A percentile compares a stretch with the other conserved stretches of the same genome.
phyloP scores from a whole-genome alignment of 2,329 filamentous ascomycete genomes.

The Colletotrichum salicis region DNA sequence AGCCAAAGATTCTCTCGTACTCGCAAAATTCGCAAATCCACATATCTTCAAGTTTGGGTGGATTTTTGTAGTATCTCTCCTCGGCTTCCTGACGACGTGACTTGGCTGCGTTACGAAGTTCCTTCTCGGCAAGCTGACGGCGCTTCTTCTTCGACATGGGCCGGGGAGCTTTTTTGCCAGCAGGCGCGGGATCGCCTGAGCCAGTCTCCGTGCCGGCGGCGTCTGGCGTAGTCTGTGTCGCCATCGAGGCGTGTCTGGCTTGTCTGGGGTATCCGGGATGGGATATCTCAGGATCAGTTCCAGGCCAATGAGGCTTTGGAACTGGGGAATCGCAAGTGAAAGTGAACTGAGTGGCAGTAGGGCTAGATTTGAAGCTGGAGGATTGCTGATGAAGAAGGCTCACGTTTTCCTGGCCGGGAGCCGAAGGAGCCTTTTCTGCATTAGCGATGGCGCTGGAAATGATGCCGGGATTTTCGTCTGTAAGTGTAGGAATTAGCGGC shows the following conservation, averaged over 20 bases:
- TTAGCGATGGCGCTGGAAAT: constrained; percentile 94
- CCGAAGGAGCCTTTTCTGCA: constrained; percentile 75
- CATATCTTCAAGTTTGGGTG: constrained; percentile 75
- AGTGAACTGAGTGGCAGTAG: constrained; percentile 89
- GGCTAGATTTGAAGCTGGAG: constrained; percentile 66
- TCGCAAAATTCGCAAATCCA: constrained; percentile 99
- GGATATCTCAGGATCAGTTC: constrained; percentile 51
- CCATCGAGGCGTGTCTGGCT: constrained; percentile 38
- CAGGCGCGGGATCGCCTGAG: constrained; percentile 31
- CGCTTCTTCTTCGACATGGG: constrained; percentile 68
- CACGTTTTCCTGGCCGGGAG: constrained; percentile 79
- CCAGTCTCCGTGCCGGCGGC: constrained; percentile 2
- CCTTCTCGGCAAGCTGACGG: constrained; percentile 73
- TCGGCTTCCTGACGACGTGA: constrained; percentile 82
- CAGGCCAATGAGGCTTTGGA: constrained; percentile 80
- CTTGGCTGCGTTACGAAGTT: constrained; percentile 79
- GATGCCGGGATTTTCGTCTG: constrained; percentile 73
- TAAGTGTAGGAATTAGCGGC: constrained; percentile 36
- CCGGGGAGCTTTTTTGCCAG: constrained; percentile 51
- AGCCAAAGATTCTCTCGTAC: constrained; percentile 95
- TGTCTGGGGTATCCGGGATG: constrained; percentile 45
- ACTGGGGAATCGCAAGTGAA: constrained; percentile 95
- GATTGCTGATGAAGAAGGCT: constrained; percentile 79
- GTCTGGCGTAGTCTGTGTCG: constrained; percentile 32
- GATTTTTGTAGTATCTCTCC: constrained; percentile 79